Evolutionary conservation across 106 monocot species (phyloP), one percentile per base, ranked within the genome.

Genomic region (Allium cepa): DNA sequence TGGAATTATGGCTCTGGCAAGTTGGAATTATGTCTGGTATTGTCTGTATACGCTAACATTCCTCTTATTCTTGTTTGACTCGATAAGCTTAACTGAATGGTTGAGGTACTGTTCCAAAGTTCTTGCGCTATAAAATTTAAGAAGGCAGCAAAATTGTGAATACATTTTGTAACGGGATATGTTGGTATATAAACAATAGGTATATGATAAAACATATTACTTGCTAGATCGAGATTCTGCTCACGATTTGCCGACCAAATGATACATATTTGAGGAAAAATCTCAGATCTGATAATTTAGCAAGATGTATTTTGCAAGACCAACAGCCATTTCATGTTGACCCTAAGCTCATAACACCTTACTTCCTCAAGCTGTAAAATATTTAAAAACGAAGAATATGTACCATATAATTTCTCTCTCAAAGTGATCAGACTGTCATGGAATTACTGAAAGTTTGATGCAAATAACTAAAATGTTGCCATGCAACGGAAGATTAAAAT

Each of bases 201-300:
- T 36, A 36, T 36, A 36, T 36, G 36, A 4, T 5, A 36, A 36
- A 36, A 36, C 36, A 36, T 36, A 70, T 77, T 93, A 99, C 97
- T 90, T 93, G 97, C 97, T 85, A 8, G 97, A 99, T 74, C 87
- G 82, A 73, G 82, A 90, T 81, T 93, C 92, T 56, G 90, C 92
- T 77, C 92, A 71, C 97, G 92, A 99, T 52, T 99, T 99, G 51
- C 97, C 97, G 58, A 99, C 76, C 60, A 99, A 77, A 67, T 92
- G 86, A 46, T 87, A 79, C 22, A 93, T 75, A 79, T 83, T 83
- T 68, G 92, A 81, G 45, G 90, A 71, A 8, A 79, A 80, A 69
- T 89, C 89, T 27, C 74, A 77, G 53, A 82, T 72, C 26, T 89
- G 66, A 74, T 81, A 81, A 69, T 87, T 83, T 57, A 79, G 67